Percentiles rank a stretch among this genome's conserved stretches.
phyloP scores from a whole-genome alignment of 306 rosid genomes.

The Cucumis hystrix region DNA sequence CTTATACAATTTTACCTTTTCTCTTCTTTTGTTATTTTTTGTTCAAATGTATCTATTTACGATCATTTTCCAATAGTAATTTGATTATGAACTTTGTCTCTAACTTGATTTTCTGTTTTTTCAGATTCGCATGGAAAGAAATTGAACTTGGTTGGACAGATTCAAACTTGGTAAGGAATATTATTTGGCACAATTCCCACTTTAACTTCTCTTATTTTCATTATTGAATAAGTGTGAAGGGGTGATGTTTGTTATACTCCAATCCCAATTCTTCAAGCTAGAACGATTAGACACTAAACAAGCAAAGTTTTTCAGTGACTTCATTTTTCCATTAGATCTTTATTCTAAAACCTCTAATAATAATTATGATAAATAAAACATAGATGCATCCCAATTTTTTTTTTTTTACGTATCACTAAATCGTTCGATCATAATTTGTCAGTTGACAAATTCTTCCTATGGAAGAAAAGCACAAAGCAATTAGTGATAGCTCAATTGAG shows the following conservation, averaged over 20 bases:
- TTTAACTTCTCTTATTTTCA: neutral
- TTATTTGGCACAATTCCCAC: neutral
- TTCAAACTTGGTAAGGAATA: constrained; percentile 50
- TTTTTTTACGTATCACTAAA: too few relatives aligned
- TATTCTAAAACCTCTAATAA: neutral
- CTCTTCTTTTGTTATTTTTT: neutral
- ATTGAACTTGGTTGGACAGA: constrained; percentile 71
- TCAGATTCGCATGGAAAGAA: constrained; percentile 87
- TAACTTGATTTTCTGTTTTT: neutral
- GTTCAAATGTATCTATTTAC: neutral
- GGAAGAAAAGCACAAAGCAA: too few relatives aligned
- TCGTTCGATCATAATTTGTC: too few relatives aligned
- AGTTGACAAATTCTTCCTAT: too few relatives aligned
- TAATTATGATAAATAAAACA: too few relatives aligned
- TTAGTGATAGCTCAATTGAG: too few relatives aligned
- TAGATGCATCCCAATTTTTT: too few relatives aligned
- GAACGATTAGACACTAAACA: neutral
- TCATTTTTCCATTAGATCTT: neutral
- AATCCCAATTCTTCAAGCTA: neutral
- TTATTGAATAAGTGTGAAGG: neutral
- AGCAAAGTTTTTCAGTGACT: neutral
- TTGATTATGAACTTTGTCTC: neutral
- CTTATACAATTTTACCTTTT: neutral
- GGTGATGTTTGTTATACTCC: neutral
- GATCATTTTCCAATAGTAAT: neutral